Conservation (phyloP, 139 green algal species). For the Chlorella ohadii region DNA sequence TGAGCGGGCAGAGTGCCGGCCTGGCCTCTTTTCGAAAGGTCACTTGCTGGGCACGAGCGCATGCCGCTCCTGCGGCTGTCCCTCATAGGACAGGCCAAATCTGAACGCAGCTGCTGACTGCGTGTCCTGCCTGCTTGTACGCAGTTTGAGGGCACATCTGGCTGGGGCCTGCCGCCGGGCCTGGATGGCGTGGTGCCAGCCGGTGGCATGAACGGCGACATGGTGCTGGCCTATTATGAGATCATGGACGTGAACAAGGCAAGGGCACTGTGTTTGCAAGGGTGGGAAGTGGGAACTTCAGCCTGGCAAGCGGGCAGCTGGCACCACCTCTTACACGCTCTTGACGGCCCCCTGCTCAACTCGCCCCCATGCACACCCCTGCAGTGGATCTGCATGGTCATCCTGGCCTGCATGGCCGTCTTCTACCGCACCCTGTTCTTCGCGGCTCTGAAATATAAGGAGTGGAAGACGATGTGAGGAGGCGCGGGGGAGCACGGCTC, state of each 20-base stretch:
- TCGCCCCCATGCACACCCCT: background rate
- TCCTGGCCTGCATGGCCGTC: conserved; percentile 51
- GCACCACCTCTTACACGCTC: background rate
- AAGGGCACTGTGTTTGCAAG: too few species aligned
- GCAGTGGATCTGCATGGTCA: conserved; percentile 50
- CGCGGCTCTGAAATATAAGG: conserved; percentile 51
- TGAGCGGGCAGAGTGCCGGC: background rate
- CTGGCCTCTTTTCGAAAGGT: too few species aligned
- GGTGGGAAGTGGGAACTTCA: too few species aligned
- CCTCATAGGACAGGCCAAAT: too few species aligned
- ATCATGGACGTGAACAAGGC: conserved; percentile 54
- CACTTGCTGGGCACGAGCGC: too few species aligned
- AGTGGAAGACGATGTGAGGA: conserved; percentile 28
- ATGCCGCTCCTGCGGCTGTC: too few species aligned
- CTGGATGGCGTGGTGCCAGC: background rate
- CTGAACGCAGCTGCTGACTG: too few species aligned
- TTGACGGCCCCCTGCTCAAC: background rate
- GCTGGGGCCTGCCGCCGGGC: conserved; percentile 57
- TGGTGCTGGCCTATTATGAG: conserved; percentile 47
- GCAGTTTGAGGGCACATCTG: conserved; percentile 37
- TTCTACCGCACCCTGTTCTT: conserved; percentile 69
- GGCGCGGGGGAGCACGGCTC: too few species aligned
- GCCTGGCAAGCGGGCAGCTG: too few species aligned
- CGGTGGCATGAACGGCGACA: conserved; percentile 51
- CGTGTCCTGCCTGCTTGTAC: background rate